These are phyloP conservation scores for Purpureocillium takamizusanense DNA, from an alignment of 2,329 filamentous ascomycete genomes.

Conservation along the genomic window DNA sequence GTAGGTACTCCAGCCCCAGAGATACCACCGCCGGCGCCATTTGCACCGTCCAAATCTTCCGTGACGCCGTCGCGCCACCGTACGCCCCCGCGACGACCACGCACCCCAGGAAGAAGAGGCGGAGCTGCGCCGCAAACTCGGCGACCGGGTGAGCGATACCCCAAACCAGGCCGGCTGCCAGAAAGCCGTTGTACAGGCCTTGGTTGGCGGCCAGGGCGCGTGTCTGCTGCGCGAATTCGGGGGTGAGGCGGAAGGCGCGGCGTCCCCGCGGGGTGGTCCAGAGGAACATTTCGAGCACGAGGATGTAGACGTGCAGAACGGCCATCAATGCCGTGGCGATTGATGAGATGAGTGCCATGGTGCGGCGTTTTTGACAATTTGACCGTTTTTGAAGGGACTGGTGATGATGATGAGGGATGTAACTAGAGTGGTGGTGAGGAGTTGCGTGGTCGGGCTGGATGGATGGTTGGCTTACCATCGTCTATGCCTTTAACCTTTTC, in stretches of 20 bases:
- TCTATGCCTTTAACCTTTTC: too few relatives aligned
- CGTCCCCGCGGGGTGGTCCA: conserved; percentile 37
- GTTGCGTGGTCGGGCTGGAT: too few relatives aligned
- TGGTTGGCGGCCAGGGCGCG: conserved; percentile 38
- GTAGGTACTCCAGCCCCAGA: conserved; percentile 10
- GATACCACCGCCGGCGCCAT: conserved; percentile 16
- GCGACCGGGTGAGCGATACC: conserved; percentile 33
- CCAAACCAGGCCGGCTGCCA: conserved; percentile 40
- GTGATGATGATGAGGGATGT: too few relatives aligned
- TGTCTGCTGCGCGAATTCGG: conserved; percentile 36
- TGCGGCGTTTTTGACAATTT: too few relatives aligned
- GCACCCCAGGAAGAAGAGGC: conserved; percentile 37
- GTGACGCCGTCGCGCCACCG: conserved; percentile 31
- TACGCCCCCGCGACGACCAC: conserved; percentile 34
- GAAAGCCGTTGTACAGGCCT: conserved; percentile 43
- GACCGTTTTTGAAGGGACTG: too few relatives aligned
- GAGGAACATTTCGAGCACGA: conserved; percentile 39
- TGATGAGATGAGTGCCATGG: not conserved
- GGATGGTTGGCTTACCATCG: too few relatives aligned
- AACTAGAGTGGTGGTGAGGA: too few relatives aligned
- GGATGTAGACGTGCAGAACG: conserved; percentile 37
- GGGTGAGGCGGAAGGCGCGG: conserved; percentile 31
- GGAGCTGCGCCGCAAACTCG: conserved; percentile 31
- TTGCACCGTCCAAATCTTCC: conserved; percentile 34
- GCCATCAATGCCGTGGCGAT: conserved; percentile 28